Base-by-base conservation (phyloP, 495 filamentous ascomycete species). In the Daldinia decipiens region DNA sequence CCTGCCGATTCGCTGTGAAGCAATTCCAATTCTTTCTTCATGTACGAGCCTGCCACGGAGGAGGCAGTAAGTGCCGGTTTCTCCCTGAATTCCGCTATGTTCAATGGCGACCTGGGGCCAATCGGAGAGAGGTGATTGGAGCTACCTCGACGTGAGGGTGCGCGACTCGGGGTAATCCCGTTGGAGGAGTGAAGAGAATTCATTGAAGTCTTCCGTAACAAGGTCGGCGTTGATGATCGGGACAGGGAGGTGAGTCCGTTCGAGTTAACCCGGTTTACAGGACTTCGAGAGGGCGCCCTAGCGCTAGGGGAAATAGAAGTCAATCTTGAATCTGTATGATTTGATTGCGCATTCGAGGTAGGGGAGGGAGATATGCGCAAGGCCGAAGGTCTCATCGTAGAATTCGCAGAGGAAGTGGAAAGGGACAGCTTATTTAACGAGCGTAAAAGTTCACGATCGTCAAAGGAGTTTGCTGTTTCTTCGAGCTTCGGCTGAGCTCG, bases 11-110 rank as follows among this genome's bases (percentile, higher is more conserved):
- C 77, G 26, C 81, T 79, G 50, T 89, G 83, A 69, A 94, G 90
- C 15, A 85, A 69, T 4, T 86, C 84, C 1, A 95, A 76, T 74
- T 97, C 93, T 68, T 84, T 87, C 55, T 83, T 80, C 76, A 97
- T 91, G 75, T 90, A 86, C 1, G 86, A 86, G 15, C 80, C 86
- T 1, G 93, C 93, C 32, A 97, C 84, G 21, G 88, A 88, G 38
- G 85, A 82, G 50, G 93, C 86, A 4, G 91, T 94, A 0, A 85
- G 80, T 11, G 78, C 68, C 0, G 81, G 78, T 36, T 77, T 81
- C 67, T 80, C 82, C n/a, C 78, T 78, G 9, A 73, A 67, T 32
- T 82, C 82, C 45, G 74, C 78, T 51, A 81, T 80, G 54, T 76
- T 71, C 53, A 82, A 70, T 13, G 82, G 78, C 27, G 80, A 78